A percentile compares a stretch with the other conserved stretches of the same genome.
Conservation (phyloP, 139 green algal genomes). For the Spirogloea muscicola region DNA sequence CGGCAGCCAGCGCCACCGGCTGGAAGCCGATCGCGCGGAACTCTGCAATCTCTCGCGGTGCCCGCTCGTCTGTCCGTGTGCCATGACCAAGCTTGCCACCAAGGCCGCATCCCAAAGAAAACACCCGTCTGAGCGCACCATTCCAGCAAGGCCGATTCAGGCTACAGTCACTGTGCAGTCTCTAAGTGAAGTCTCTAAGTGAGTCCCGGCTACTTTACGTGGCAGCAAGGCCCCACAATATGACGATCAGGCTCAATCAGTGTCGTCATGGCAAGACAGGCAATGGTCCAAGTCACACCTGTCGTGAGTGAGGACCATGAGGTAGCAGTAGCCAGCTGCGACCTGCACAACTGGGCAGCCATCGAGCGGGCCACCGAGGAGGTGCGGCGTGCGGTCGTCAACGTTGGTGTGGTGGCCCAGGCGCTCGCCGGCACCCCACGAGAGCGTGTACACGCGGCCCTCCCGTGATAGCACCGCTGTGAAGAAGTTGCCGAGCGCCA, state of each 20-base stretch:
- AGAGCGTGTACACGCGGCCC: slow-evolving; percentile 20
- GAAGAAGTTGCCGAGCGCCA: slow-evolving; percentile 26
- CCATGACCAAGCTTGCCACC: slow-evolving; percentile 35
- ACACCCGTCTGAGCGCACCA: slow-evolving; percentile 11
- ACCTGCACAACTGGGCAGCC: slow-evolving; percentile 11
- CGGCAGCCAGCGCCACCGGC: slow-evolving; percentile 18
- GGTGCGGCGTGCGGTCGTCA: neutral
- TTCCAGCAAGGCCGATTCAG: too few relatives aligned
- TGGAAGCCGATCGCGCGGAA: slow-evolving; percentile 8
- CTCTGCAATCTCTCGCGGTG: slow-evolving; percentile 13
- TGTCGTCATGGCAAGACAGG: too few relatives aligned
- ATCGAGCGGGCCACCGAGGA: neutral
- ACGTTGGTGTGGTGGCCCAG: slow-evolving; percentile 22
- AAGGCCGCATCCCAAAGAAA: slow-evolving; percentile 18
- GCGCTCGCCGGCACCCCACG: slow-evolving; percentile 9
- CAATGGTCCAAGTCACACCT: too few relatives aligned
- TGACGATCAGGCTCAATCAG: too few relatives aligned
- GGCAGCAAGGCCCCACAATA: too few relatives aligned
- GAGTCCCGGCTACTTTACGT: too few relatives aligned
- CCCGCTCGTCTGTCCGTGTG: slow-evolving; percentile 6
- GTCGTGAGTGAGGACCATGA: slow-evolving; percentile 21
- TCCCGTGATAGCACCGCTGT: slow-evolving; percentile 19
- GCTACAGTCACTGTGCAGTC: too few relatives aligned
- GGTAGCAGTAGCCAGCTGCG: slow-evolving; percentile 30
- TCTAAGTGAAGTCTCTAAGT: too few relatives aligned